Percentiles rank a stretch among this genome's conserved stretches.
phyloP scores from a whole-genome alignment of 2,329 filamentous ascomycete species.

The Penicillium hordei region DNA sequence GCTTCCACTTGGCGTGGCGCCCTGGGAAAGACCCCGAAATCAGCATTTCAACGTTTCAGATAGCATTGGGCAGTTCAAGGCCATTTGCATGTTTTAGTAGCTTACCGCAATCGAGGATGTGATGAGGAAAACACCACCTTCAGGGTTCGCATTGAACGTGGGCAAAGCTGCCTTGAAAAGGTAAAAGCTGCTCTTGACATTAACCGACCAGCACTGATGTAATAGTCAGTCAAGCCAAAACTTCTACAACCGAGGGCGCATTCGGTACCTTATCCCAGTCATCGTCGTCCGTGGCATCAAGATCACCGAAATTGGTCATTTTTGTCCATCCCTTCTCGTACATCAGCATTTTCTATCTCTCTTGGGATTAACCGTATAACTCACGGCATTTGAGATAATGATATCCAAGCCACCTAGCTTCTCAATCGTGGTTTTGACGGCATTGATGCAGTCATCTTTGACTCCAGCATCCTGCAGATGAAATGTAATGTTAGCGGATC shows the following conservation, averaged over 20 bases:
- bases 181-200: conserved; percentile 57
- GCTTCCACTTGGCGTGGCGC: conserved; percentile 52
- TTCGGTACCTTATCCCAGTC: conserved; percentile 61
- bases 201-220: conserved; percentile 59
- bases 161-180: conserved; percentile 59
- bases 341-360: neutral
- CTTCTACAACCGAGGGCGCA: neutral
- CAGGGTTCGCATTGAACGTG: conserved; percentile 60
- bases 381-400: conserved; percentile 71
- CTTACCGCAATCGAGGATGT: conserved; percentile 62
- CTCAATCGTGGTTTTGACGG: conserved; percentile 60
- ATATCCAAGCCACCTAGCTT: conserved; percentile 71
- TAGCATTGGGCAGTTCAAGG: conserved; percentile 10
- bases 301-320: conserved; percentile 57
- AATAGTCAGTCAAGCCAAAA: neutral
- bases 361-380: conserved; percentile 13
- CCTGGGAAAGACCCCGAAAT: conserved; percentile 33
- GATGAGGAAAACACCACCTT: conserved; percentile 64
- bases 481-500: conserved; percentile 9
- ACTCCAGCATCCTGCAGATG: conserved; percentile 58
- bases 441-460: conserved; percentile 57
- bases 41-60: neutral
- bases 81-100: conserved; percentile 12
- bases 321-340: conserved; percentile 59
- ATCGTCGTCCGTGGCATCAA: conserved; percentile 58